phyloP scores from a whole-genome alignment of 805 yeast genomes.

The Ogataea nitratoaversa region DNA sequence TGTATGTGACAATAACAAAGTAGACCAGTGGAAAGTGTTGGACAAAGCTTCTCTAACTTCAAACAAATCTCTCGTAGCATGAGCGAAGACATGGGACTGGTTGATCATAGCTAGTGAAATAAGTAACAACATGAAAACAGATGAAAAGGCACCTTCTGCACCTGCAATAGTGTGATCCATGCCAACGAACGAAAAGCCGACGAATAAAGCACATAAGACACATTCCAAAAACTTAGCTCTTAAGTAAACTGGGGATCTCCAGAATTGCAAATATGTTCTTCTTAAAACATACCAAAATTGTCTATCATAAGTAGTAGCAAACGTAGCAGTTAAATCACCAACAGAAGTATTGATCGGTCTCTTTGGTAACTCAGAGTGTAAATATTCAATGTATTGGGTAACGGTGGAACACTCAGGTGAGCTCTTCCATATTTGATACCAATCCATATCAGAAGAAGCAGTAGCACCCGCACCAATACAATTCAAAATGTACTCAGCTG shows the following conservation, averaged over 20 bases:
- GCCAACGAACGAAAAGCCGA: slow-evolving; percentile 58
- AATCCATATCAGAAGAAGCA: slow-evolving; percentile 54
- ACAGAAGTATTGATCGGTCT: slow-evolving; percentile 22
- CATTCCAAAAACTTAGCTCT: slow-evolving; percentile 46
- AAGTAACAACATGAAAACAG: slow-evolving; percentile 53
- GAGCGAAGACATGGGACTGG: slow-evolving; percentile 59
- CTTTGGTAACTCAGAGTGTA: slow-evolving; percentile 26
- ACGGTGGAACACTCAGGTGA: slow-evolving; percentile 30
- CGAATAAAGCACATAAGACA: slow-evolving; percentile 41
- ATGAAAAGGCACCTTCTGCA: slow-evolving; percentile 51
- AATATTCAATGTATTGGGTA: slow-evolving; percentile 29
- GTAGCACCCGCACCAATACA: slow-evolving; percentile 83
- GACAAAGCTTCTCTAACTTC: slow-evolving; percentile 69
- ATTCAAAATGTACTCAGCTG: slow-evolving; percentile 72
- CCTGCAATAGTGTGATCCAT: slow-evolving; percentile 49
- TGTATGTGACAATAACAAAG: slow-evolving; percentile 49
- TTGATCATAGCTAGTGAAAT: slow-evolving; percentile 58
- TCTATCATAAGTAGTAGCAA: slow-evolving; percentile 44
- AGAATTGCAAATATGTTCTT: slow-evolving; percentile 39
- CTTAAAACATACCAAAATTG: slow-evolving; percentile 34
- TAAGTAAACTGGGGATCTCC: slow-evolving; percentile 49
- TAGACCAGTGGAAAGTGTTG: slow-evolving; percentile 69
- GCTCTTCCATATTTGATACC: slow-evolving; percentile 59
- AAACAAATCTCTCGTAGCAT: slow-evolving; percentile 53
- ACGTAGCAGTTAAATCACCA: slow-evolving; percentile 30